Percentiles rank a stretch among this genome's conserved stretches.
Evolutionary conservation across 495 filamentous ascomycete species (phyloP).

Genomic region (Daldinia bambusicola): DNA sequence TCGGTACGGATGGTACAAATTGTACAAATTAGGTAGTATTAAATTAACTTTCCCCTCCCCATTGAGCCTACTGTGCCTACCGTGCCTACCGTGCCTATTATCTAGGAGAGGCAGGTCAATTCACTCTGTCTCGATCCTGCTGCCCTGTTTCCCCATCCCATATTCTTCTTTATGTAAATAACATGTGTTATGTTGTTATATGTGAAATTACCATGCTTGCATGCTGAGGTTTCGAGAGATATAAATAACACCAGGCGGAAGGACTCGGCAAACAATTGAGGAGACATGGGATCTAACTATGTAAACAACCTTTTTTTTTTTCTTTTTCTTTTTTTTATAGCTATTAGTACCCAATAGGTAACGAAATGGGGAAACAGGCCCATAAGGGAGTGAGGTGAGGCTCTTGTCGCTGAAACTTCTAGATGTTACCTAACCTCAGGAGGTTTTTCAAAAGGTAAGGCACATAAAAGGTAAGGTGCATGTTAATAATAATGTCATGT

Average conservation of each 20-base stretch:
- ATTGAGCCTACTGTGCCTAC: slow-evolving; percentile 13
- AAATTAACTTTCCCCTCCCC: slow-evolving; percentile 30
- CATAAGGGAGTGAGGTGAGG: slow-evolving; percentile 19
- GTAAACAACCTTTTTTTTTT: not conserved
- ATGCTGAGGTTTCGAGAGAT: slow-evolving; percentile 20
- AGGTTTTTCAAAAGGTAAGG: not conserved
- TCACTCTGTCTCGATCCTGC: slow-evolving; percentile 21
- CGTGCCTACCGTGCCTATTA: slow-evolving; percentile 9
- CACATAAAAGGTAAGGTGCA: no score
- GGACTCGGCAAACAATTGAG: not conserved
- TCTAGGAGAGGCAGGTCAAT: slow-evolving; percentile 16
- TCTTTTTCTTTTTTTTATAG: no score
- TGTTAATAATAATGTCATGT: no score
- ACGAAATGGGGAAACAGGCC: no score
- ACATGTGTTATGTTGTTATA: not conserved
- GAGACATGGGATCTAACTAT: not conserved
- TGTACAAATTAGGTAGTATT: slow-evolving; percentile 28
- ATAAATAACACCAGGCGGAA: slow-evolving; percentile 17
- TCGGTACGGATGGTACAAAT: slow-evolving; percentile 9
- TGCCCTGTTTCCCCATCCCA: slow-evolving; percentile 3
- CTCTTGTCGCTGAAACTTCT: slow-evolving; percentile 31
- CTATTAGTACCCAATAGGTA: slow-evolving; percentile 2
- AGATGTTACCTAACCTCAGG: slow-evolving; percentile 22
- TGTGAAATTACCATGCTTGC: not conserved
- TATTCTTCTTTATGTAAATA: slow-evolving; percentile 15